Base-by-base conservation (phyloP, 345 rosid genomes). In the Anacardium occidentale region DNA sequence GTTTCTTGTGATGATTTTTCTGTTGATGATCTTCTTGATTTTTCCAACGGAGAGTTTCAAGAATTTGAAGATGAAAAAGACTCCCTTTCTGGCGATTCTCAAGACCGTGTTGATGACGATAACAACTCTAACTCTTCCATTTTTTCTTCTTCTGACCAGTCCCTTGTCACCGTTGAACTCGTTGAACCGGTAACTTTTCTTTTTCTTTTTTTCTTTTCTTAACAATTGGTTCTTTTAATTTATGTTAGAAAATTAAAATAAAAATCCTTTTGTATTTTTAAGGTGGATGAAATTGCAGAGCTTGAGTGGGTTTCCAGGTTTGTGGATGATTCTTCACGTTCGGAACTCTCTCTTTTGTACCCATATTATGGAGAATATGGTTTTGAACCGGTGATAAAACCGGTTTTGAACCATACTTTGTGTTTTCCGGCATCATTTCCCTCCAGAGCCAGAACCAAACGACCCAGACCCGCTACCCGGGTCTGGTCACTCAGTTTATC, bases 271-370 rank as follows among this genome's bases (percentile, higher is more conserved):
- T 26, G 44, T 8, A 15, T 20, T 21, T 52, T 55, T 20, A 53
- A 87, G 90, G 78, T 40, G 44, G 88, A 83, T 67, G 88, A 81
- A 32, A 24, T 83, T n/a, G 86, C 81, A 2, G 86, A 75, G 56
- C 86, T 86, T 66, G 90, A 84, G 77, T 84, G 90, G 90, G 81
- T 87, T 3, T 87, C 90, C 42, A 85, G 79, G 8, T 72, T 87
- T 62, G 86, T 83, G 37, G 88, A 87, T 58, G 90, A 87, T 81
- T 84, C 85, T 7, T 24, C 74, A 2, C 56, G 53, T 17, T 70
- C 80, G 7, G 86, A 83, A 44, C 45, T 71, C 37, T 75, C 85
- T 25, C 64, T 72, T 21, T 11, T 66, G 25, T 68, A 44, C 69
- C 76, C 79, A 0, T 69, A 64, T 45, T 55, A 69, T 62, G 66